Evolutionary conservation across 2,329 filamentous ascomycete species (phyloP).

Genomic region (Harringtonia lauricola): DNA sequence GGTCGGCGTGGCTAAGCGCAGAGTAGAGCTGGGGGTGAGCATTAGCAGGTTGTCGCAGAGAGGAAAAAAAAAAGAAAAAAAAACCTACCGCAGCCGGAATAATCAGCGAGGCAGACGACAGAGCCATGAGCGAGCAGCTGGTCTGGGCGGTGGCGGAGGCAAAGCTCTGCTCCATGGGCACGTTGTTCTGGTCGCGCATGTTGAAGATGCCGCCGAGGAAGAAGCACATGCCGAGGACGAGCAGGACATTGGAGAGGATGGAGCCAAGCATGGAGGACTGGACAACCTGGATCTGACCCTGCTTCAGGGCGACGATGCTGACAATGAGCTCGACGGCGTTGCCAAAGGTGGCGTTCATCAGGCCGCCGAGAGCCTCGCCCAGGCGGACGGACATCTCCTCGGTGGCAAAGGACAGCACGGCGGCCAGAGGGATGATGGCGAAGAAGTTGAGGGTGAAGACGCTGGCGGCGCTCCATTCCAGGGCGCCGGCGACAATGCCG

Average conservation of each 20-base stretch:
- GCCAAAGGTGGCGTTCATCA: constrained; percentile 68
- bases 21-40: constrained; percentile 44
- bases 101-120: constrained; percentile 67
- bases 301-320: constrained; percentile 78
- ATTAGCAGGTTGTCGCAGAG: not conserved
- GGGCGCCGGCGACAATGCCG: constrained; percentile 55
- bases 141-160: constrained; percentile 70
- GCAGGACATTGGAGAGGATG: constrained; percentile 80
- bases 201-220: constrained; percentile 61
- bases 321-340: constrained; percentile 75
- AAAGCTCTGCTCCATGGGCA: constrained; percentile 58
- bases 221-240: constrained; percentile 87
- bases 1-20: constrained; percentile 36
- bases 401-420: constrained; percentile 75
- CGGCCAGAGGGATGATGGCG: constrained; percentile 79
- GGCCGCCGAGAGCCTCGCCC: constrained; percentile 62
- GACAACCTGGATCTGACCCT: constrained; percentile 79
- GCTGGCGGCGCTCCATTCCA: constrained; percentile 52
- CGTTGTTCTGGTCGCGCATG: constrained; percentile 42
- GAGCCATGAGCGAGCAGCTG: constrained; percentile 62
- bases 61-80: constrained; percentile 1
- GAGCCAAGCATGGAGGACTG: constrained; percentile 87
- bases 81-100: constrained; percentile 57
- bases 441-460: constrained; percentile 73
- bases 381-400: constrained; percentile 65